Evolutionary conservation across 2,329 filamentous ascomycete genomes (phyloP).

Genomic region (Colletotrichum endophyticum): DNA sequence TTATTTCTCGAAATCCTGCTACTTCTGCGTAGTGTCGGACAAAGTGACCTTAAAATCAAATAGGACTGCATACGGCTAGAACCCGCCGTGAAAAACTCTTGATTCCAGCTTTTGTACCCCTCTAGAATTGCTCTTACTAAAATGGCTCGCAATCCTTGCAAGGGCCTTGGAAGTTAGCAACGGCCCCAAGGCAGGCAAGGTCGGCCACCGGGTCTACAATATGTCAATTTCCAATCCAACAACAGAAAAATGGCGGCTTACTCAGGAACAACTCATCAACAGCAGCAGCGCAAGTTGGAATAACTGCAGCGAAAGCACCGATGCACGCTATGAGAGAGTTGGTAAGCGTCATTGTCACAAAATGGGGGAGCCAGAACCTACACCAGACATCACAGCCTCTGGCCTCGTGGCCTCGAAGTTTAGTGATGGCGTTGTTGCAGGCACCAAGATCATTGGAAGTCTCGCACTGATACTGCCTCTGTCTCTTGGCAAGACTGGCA

Average conservation of each 20-base stretch:
- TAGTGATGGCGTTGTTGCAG: background rate
- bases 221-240: rapidly evolving
- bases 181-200: background rate
- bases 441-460: background rate
- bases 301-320: background rate
- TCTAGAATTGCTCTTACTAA: background rate
- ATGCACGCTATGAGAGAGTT: rapidly evolving
- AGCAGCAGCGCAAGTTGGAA: background rate
- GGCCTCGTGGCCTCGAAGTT: background rate
- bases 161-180: background rate
- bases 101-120: no score
- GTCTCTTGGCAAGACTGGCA: background rate
- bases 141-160: background rate
- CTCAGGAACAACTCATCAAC: background rate
- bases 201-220: background rate
- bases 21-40: no score
- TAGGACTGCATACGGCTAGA: no score
- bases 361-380: rapidly evolving
- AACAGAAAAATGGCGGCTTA: background rate
- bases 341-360: no score
- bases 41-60: no score
- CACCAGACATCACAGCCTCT: background rate
- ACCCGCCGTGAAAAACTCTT: no score
- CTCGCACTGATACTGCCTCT: background rate
- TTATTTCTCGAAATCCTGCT: no score